phyloP scores from a whole-genome alignment of 345 rosid species.

The Camelina hispida region DNA sequence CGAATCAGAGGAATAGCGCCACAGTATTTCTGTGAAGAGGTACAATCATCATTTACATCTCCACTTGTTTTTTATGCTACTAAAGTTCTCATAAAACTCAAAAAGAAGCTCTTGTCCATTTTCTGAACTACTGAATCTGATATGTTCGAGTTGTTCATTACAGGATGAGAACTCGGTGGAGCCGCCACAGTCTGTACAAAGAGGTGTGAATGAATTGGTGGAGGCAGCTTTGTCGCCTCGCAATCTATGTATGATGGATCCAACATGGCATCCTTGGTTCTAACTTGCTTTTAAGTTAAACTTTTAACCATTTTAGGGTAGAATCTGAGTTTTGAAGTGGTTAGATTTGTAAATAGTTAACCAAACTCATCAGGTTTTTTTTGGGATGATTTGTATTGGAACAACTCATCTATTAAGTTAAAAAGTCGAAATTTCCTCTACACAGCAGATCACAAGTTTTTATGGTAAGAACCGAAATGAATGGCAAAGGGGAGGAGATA shows the following conservation, averaged over 20 bases:
- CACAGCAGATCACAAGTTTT: background rate
- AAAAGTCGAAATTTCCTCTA: slow-evolving; percentile 2
- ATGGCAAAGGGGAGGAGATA: background rate
- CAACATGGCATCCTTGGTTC: slow-evolving; percentile 99
- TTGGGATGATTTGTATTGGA: slow-evolving; percentile 13
- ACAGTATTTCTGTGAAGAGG: slow-evolving; percentile 85
- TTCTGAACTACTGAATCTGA: slow-evolving; percentile 10
- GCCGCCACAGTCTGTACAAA: slow-evolving; percentile 87
- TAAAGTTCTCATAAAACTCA: slow-evolving; percentile 2
- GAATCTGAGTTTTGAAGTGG: slow-evolving; percentile 27
- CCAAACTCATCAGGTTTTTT: background rate
- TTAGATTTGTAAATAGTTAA: slow-evolving; percentile 42
- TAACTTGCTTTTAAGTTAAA: slow-evolving; percentile 39
- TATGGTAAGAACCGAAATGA: background rate
- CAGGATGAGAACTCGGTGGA: slow-evolving; percentile 85
- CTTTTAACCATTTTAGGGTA: slow-evolving; percentile 18
- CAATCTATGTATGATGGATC: slow-evolving; percentile 98
- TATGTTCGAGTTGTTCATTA: slow-evolving; percentile 14
- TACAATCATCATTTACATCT: slow-evolving; percentile 37
- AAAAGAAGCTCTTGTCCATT: background rate
- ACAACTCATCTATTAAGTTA: background rate
- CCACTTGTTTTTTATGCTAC: background rate
- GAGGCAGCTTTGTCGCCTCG: slow-evolving; percentile 89
- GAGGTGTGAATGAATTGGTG: slow-evolving; percentile 84
- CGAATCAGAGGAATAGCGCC: slow-evolving; percentile 84